A percentile compares a stretch with the other conserved stretches of the same genome.
phyloP scores from a whole-genome alignment of 345 rosid genomes.

The Sapria himalayana region DNA sequence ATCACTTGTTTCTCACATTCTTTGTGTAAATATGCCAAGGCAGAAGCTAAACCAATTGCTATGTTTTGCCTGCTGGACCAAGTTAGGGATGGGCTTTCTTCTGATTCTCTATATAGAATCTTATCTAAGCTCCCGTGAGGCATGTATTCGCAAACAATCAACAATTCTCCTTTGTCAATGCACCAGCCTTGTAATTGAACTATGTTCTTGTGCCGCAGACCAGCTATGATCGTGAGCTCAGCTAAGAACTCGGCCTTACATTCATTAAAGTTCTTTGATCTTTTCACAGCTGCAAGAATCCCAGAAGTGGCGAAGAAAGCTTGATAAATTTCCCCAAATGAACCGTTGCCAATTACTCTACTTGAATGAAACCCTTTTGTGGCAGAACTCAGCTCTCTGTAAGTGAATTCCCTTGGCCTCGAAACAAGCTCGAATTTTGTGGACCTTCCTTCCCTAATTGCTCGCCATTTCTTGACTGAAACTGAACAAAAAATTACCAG shows the following conservation, averaged over 20 bases:
- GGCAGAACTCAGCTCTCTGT: constrained; percentile 51
- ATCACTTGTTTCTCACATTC: constrained; percentile 94
- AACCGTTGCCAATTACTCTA: constrained; percentile 64
- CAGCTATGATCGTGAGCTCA: constrained; percentile 62
- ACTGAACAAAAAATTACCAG: constrained; percentile 43
- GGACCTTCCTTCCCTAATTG: constrained; percentile 24
- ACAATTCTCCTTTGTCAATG: constrained; percentile 56
- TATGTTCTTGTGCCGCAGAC: constrained; percentile 88
- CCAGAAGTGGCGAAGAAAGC: constrained; percentile 44
- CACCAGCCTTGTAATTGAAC: constrained; percentile 90
- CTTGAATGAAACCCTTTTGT: constrained; percentile 72
- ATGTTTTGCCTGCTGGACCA: constrained; percentile 65
- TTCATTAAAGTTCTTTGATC: constrained; percentile 65
- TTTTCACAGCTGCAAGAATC: constrained; percentile 50
- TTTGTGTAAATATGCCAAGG: constrained; percentile 57
- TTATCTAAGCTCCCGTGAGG: constrained; percentile 77
- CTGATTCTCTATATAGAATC: constrained; percentile 43
- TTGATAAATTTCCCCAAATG: constrained; percentile 78
- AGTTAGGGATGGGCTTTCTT: constrained; percentile 18
- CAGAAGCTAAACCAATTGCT: constrained; percentile 63
- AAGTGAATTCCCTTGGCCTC: constrained; percentile 51
- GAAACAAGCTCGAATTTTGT: constrained; percentile 47
- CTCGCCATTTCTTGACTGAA: constrained; percentile 39
- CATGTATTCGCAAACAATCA: constrained; percentile 92
- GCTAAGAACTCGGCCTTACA: constrained; percentile 76